These are phyloP conservation scores for Candida quercuum DNA, from an alignment of 805 yeast genomes.

Conservation along the genomic window DNA sequence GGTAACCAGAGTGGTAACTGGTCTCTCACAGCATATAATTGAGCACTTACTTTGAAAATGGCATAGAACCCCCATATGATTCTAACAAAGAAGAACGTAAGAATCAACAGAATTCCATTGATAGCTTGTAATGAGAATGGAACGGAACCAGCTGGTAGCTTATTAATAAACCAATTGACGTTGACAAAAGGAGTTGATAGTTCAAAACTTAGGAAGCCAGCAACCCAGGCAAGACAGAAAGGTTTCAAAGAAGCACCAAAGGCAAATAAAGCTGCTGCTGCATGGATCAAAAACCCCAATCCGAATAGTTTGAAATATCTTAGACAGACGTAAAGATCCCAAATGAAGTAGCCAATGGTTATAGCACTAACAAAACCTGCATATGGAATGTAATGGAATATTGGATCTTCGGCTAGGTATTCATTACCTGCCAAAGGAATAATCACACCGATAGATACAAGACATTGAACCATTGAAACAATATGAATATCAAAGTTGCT, in stretches of 20 bases:
- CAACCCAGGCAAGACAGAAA: slow-evolving; percentile 74
- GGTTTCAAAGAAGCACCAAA: slow-evolving; percentile 63
- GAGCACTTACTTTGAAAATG: slow-evolving; percentile 43
- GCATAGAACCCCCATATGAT: slow-evolving; percentile 86
- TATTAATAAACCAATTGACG: slow-evolving; percentile 83
- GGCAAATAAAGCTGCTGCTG: slow-evolving; percentile 72
- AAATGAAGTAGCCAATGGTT: slow-evolving; percentile 81
- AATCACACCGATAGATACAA: slow-evolving; percentile 53
- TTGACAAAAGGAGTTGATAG: slow-evolving; percentile 93
- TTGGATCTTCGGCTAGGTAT: slow-evolving; percentile 40
- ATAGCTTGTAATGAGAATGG: slow-evolving; percentile 46
- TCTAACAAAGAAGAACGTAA: slow-evolving; percentile 70
- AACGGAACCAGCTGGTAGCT: slow-evolving; percentile 64
- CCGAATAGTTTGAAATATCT: slow-evolving; percentile 68
- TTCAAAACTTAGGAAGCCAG: slow-evolving; percentile 81
- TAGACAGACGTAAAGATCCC: slow-evolving; percentile 80
- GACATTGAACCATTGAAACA: slow-evolving; percentile 81
- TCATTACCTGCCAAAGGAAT: slow-evolving; percentile 63
- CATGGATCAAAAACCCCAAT: slow-evolving; percentile 76
- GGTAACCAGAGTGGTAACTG: slow-evolving; percentile 45
- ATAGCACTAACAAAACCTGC: slow-evolving; percentile 68
- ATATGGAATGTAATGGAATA: slow-evolving; percentile 70
- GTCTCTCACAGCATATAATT: slow-evolving; percentile 40
- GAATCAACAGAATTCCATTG: slow-evolving; percentile 69
- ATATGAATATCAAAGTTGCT: slow-evolving; percentile 86